Base-by-base conservation (phyloP, 139 green algal species). In the Eudorina sp. region DNA sequence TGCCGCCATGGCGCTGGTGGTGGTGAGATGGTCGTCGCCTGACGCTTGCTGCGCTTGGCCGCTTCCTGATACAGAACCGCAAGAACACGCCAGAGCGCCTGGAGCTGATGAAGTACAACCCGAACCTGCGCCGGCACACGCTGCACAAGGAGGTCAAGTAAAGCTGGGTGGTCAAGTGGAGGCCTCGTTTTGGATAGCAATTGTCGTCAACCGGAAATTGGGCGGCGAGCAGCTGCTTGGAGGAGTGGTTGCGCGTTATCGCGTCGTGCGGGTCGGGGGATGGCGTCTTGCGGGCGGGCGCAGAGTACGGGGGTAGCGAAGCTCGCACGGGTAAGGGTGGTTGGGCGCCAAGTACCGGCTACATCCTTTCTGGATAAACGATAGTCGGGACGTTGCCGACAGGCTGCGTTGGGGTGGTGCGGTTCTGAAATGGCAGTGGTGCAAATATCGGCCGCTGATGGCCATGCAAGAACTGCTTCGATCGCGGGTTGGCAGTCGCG, bases 81-180 rank as follows among this genome's bases (percentile, higher is more conserved):
- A 95, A 96, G 83, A 98, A 98, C 94, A 97, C 94, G 36, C 93
- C 96, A 16, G 96, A 96, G 66, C 90, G 96, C 25, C 90, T 99
- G 68, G 96, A 99, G 93, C 74, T 98, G 1, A 97, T 94, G 92
- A 98, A 98, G 90, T 99, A 98, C 93, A 99, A 99, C 94, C 96
- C 95, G 60, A 94, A 95, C 89, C 83, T 99, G 41, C 92, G 86
- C 58, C 83, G 94, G 8, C 79, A 94, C 83, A 98, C 96, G 4
- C 62, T 98, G 11, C 96, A 98, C 93, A 92, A 93, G 58, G 96
- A 98, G 90, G 95, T 98, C 90, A 98, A 98, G 91, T 97, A 93
- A 90, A 91, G 23, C 58, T 29, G 14, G 6, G 23, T 6, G 6
- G 51, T 13, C 13, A 58, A 58, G 13, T 58, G 58, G 18, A 68